Base-by-base conservation (phyloP, 768 basidiomycete genomes). In the Trichaptum fuscoviolaceum region DNA sequence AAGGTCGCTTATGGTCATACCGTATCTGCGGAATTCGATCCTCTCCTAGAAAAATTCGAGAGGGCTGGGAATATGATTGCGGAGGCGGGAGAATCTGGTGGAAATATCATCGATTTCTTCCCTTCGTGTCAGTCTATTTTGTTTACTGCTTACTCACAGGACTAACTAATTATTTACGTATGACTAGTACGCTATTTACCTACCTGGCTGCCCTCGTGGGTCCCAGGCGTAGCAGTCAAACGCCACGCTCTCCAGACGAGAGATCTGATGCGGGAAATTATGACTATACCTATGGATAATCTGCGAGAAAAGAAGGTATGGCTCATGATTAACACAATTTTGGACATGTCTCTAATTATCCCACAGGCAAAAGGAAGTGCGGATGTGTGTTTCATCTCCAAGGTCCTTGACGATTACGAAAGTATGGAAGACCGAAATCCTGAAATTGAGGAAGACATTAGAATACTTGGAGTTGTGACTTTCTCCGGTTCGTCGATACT, bases 51-150 rank as follows among this genome's bases (percentile, higher is more conserved):
- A n/a, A 61, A 74, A 36, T 75, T 72, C 27, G 75, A 75, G 35
- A 63, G 70, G 20, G 70, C 76, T 0, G 70, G 71, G 18, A 67
- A 35, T 5, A 71, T 69, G 36, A 73, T 71, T 9, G 69, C 73
- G 6, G 66, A 64, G 10, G 65, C 69, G 25, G 74, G 73, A 23
- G 72, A 71, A 27, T 70, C 72, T 15, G 75, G 71, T 23, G 71
- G 74, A 10, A 70, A 73, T 65, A 71, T 76, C 24, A 75, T 77
- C 15, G 76, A 77, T 66, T 76, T 77, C 67, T 73, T 77, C 66
- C 76, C 76, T 7, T 64, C 71, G 27, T 63, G 76, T 77, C 66
- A 64, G 76, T 52, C 20, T 12, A 52, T 52, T 15, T 17, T 61
- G 23, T 25, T 34, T 25, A 61, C 59, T 17, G 12, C 59, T 5